Conservation (phyloP, 2,329 filamentous ascomycete genomes). For the Plenodomus tracheiphilus region DNA sequence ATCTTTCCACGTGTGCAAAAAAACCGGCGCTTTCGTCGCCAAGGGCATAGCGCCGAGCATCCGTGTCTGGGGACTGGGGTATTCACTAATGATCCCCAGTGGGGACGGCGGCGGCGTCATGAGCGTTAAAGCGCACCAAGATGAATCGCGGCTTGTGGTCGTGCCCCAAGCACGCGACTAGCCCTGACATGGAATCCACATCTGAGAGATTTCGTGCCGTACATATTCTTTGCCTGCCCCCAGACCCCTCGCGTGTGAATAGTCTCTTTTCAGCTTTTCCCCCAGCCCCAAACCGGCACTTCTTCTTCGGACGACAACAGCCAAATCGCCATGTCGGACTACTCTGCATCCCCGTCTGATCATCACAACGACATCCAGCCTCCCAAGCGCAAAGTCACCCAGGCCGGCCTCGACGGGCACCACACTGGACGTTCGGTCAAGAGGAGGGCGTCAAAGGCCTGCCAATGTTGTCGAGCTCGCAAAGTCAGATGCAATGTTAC, state of each 20-base stretch:
- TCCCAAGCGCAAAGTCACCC: conserved; percentile 62
- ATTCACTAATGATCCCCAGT: conserved; percentile 39
- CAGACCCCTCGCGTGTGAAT: conserved; percentile 28
- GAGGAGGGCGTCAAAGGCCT: conserved; percentile 86
- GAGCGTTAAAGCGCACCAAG: conserved; percentile 37
- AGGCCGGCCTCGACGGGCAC: conserved; percentile 58
- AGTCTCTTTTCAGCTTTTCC: conserved; percentile 13
- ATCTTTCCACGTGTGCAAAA: conserved; percentile 23
- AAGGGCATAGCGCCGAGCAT: conserved; percentile 36
- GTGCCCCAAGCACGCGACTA: conserved; percentile 34
- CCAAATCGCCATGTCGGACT: conserved; percentile 42
- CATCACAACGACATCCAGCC: conserved; percentile 33
- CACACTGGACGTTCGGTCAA: conserved; percentile 65
- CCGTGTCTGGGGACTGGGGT: conserved; percentile 45
- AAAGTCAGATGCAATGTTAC: conserved; percentile 95
- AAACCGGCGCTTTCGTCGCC: conserved; percentile 30
- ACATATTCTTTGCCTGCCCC: conserved; percentile 39
- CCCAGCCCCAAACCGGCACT: conserved; percentile 17
- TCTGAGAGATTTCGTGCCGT: conserved; percentile 32
- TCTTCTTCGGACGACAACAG: conserved; percentile 14
- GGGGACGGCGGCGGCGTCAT: conserved; percentile 40
- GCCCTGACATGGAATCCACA: conserved; percentile 33
- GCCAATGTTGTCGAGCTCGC: conserved; percentile 82
- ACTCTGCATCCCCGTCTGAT: conserved; percentile 42
- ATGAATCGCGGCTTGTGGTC: conserved; percentile 35